phyloP scores from a whole-genome alignment of 2,329 filamentous ascomycete genomes.

The Aspergillus unguis region DNA sequence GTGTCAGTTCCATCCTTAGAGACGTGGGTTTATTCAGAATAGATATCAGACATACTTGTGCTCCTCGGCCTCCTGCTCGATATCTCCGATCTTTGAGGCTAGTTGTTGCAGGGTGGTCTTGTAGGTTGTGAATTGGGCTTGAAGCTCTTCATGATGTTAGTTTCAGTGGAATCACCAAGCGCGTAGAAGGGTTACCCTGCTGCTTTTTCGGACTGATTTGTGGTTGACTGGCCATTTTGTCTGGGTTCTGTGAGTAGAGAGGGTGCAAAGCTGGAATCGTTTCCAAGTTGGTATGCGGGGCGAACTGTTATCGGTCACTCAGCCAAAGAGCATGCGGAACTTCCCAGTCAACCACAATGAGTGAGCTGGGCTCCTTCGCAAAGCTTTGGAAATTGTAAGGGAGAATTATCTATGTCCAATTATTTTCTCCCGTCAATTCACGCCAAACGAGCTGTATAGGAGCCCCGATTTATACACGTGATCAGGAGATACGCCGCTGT shows the following conservation, averaged over 20 bases:
- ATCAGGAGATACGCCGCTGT: constrained; percentile 18
- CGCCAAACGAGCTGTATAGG: neutral
- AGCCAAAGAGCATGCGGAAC: neutral
- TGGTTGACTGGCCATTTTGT: constrained; percentile 39
- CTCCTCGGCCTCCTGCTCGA: constrained; percentile 95
- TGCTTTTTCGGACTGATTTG: constrained; percentile 45
- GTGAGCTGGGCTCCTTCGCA: too few species aligned
- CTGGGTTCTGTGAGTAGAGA: constrained; percentile 11
- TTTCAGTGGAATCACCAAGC: neutral
- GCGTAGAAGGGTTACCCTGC: constrained; percentile 39
- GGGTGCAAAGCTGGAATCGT: constrained; percentile 29
- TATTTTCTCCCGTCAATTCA: too few species aligned
- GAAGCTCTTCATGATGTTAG: constrained; percentile 42
- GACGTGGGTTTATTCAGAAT: neutral
- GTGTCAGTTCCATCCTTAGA: constrained; percentile 16
- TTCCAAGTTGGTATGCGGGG: constrained; percentile 28
- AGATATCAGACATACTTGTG: constrained; percentile 72
- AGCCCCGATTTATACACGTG: constrained; percentile 20
- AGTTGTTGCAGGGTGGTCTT: constrained; percentile 80
- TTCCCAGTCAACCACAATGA: neutral
- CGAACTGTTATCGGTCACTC: constrained; percentile 19
- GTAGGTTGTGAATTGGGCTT: constrained; percentile 52
- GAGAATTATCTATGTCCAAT: too few species aligned
- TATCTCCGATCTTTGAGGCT: constrained; percentile 93
- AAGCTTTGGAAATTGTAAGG: too few species aligned